These are phyloP conservation scores for Microdochium nivale DNA, from an alignment of 2,329 filamentous ascomycete species.

Conservation along the genomic window DNA sequence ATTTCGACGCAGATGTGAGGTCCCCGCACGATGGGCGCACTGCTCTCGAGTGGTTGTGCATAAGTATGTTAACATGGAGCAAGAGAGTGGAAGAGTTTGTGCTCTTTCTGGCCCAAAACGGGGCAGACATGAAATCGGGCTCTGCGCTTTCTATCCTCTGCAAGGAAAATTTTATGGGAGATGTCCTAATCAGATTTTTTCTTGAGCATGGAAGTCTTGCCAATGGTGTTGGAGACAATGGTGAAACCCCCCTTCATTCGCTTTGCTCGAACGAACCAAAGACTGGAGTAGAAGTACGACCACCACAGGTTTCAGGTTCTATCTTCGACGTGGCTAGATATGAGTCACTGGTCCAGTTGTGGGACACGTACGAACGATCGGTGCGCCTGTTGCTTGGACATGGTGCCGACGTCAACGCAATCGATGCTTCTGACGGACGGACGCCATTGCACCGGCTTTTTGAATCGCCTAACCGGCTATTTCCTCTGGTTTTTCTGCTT, in stretches of 20 bases:
- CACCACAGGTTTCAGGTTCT: not conserved
- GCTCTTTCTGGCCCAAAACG: not conserved
- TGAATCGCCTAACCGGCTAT: not conserved
- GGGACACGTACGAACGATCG: not conserved
- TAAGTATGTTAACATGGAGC: not conserved
- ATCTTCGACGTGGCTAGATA: not conserved
- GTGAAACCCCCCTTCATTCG: not conserved
- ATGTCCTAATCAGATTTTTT: not conserved
- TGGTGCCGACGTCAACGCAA: not conserved
- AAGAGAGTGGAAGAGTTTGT: not conserved
- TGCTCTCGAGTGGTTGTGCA: not conserved
- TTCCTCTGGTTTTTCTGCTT: not conserved
- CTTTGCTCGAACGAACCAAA: not conserved
- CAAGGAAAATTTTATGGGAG: not conserved
- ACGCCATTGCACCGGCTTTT: not conserved
- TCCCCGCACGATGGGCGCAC: not conserved
- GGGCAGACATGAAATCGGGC: not conserved
- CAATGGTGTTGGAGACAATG: not conserved
- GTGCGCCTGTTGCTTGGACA: not conserved
- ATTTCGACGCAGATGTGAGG: not conserved
- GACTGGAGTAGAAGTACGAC: not conserved
- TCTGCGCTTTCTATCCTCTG: not conserved
- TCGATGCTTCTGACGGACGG: not conserved
- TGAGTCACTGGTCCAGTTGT: not conserved
- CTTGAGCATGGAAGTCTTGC: not conserved